A percentile compares a stretch with the other conserved stretches of the same genome.
Conservation (phyloP, 331 rosid genomes). For the Prunus yedoensis region DNA sequence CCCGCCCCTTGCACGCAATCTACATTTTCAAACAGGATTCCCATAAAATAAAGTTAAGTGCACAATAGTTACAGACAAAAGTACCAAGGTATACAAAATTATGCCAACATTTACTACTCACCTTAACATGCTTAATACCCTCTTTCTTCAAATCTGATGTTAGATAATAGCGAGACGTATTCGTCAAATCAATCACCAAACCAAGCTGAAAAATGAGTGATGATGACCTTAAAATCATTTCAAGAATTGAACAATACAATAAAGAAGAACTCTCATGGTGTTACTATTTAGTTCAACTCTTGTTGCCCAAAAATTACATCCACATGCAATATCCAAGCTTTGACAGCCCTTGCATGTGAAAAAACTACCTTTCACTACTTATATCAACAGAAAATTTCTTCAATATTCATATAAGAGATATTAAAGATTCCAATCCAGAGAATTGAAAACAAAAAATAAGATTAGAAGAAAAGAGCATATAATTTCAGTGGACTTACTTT, state of each 20-base stretch:
- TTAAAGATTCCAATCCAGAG: not conserved
- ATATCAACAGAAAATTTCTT: not conserved
- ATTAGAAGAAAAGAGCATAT: constrained; percentile 3
- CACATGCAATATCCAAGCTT: not conserved
- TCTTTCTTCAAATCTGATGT: constrained; percentile 80
- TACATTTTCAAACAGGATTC: constrained; percentile 37
- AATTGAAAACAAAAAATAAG: not conserved
- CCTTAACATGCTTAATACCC: constrained; percentile 94
- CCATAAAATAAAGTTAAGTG: constrained; percentile 1
- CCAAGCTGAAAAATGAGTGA: constrained; percentile 75
- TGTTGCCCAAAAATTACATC: not conserved
- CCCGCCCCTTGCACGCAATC: constrained; percentile 90
- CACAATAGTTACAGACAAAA: constrained; percentile 13
- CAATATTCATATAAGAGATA: not conserved
- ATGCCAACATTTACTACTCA: constrained; percentile 28
- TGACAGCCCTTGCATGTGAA: not conserved
- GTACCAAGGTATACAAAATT: constrained; percentile 15
- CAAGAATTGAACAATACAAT: not conserved
- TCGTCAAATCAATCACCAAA: constrained; percentile 90
- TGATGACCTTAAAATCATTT: constrained; percentile 27
- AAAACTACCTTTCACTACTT: not conserved
- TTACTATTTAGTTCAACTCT: not conserved
- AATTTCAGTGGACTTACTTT: constrained; percentile 48
- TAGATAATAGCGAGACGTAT: constrained; percentile 80
- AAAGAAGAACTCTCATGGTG: not conserved